Evolutionary conservation across 371 early-diverging fungal species (phyloP).

Genomic region (Mortierella sp.): DNA sequence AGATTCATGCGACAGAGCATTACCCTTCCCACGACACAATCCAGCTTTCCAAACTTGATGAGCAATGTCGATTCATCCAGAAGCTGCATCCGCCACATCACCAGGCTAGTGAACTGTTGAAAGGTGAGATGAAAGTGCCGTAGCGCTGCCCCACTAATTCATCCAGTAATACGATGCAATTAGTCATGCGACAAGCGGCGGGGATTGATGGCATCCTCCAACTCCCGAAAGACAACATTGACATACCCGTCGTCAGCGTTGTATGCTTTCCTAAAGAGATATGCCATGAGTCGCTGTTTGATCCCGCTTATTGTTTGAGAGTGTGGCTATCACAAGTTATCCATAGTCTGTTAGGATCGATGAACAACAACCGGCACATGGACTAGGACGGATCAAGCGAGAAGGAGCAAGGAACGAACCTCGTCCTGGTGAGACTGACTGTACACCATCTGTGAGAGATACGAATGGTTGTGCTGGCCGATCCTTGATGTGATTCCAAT

Average conservation of each 20-base stretch:
- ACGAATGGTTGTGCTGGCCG: constrained; percentile 6
- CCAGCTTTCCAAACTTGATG: constrained; percentile 68
- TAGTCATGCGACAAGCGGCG: constrained; percentile 1
- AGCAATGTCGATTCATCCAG: constrained; percentile 62
- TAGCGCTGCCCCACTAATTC: constrained; percentile 57
- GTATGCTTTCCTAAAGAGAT: constrained; percentile 61
- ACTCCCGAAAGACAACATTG: no score
- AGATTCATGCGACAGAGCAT: no score
- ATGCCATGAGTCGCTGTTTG: constrained; percentile 71
- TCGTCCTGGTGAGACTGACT: constrained; percentile 26
- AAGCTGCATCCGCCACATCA: constrained; percentile 73
- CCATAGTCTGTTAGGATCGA: no score
- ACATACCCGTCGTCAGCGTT: constrained; percentile 55
- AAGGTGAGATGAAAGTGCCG: constrained; percentile 68
- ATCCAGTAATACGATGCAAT: not conserved
- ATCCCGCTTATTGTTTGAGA: constrained; percentile 61
- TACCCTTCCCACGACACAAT: constrained; percentile 61
- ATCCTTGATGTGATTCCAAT: constrained; percentile 28
- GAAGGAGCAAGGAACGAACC: no score
- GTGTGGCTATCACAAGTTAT: constrained; percentile 23
- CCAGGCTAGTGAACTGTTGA: constrained; percentile 60
- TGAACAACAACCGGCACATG: no score
- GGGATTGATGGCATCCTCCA: no score
- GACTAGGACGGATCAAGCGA: no score
- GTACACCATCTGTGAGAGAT: constrained; percentile 18